phyloP scores from a whole-genome alignment of 768 basidiomycete genomes.

The Cubamyces lactineus region DNA sequence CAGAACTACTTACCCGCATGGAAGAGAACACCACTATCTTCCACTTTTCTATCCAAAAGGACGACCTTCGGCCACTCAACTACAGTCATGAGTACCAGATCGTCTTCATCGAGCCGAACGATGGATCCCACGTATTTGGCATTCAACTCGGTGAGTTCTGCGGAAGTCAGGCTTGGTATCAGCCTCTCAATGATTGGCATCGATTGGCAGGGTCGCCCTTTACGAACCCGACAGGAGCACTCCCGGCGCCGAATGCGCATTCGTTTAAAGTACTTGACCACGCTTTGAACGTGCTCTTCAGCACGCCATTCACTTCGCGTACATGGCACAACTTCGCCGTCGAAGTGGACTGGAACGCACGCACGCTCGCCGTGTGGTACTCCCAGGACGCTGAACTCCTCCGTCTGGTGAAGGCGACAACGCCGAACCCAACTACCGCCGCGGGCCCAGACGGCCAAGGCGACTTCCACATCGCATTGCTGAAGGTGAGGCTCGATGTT shows the following conservation, averaged over 20 bases:
- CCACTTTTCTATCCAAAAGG: constrained; percentile 51
- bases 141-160: constrained; percentile 53
- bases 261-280: constrained; percentile 62
- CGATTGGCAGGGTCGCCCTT: constrained; percentile 55
- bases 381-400: constrained; percentile 47
- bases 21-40: constrained; percentile 51
- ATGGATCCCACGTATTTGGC: constrained; percentile 63
- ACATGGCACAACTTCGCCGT: constrained; percentile 66
- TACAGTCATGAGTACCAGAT: constrained; percentile 63
- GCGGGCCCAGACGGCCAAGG: constrained; percentile 52
- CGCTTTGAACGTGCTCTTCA: constrained; percentile 52
- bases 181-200: background rate
- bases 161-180: background rate
- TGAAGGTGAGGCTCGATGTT: constrained; percentile 48
- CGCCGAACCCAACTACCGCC: constrained; percentile 45
- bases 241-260: constrained; percentile 48
- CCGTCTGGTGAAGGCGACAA: constrained; percentile 44
- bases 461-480: constrained; percentile 62
- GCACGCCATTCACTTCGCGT: constrained; percentile 44
- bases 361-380: constrained; percentile 54
- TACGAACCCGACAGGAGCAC: constrained; percentile 49
- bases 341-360: constrained; percentile 56
- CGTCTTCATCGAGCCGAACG: constrained; percentile 63
- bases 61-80: constrained; percentile 49
- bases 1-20: constrained; percentile 42